Base-by-base conservation (phyloP, 768 basidiomycete genomes). In the Boletus pseudo-olivaceus region DNA sequence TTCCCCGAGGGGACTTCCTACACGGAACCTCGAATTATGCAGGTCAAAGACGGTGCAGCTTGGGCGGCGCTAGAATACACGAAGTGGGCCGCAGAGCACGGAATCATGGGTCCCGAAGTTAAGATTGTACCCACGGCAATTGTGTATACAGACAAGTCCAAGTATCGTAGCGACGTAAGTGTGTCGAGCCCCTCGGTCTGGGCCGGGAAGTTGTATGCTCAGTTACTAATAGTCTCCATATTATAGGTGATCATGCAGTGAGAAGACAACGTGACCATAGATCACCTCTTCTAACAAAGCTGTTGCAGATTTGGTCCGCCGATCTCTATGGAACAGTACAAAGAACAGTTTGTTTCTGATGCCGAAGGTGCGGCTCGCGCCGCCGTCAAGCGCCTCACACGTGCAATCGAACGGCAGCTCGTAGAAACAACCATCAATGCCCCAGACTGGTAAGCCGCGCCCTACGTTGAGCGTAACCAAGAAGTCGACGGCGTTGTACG, bases 1-100 rank as follows among this genome's bases (percentile, higher is more conserved):
- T 99, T 99, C 68, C 93, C 93, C 8, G 93, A 96, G 70, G 93
- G 93, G 39, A 91, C 89, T 19, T 89, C 87, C 64, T 96, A 98
- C 71, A 97, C 94, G 4, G 92, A 94, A 65, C 93, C 95, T 10
- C 81, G 84, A 51, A 92, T 98, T 62, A 87, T 95, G 82, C 89
- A 93, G 58, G 83, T 92, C 64, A 91, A 91, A 66, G 95, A 98
- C 62, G 96, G 96, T 29, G 90, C 91, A 33, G 85, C 94, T 11
- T 98, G 94, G 94, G 88, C 93, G 46, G 90, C 94, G 5, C 77
- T 98, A 59, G 97, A 98, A 72, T 98, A 94, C 69, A 78, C 83
- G 10, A 87, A 88, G 62, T 94, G 91, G 83, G 76, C 82, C 35
- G 73, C 73, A 56, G 82, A 84, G 52, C 75, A 84, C 62, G 76